These are phyloP conservation scores for Arachnopeziza araneosa DNA, from an alignment of 2,329 filamentous ascomycete species.

Conservation along the genomic window DNA sequence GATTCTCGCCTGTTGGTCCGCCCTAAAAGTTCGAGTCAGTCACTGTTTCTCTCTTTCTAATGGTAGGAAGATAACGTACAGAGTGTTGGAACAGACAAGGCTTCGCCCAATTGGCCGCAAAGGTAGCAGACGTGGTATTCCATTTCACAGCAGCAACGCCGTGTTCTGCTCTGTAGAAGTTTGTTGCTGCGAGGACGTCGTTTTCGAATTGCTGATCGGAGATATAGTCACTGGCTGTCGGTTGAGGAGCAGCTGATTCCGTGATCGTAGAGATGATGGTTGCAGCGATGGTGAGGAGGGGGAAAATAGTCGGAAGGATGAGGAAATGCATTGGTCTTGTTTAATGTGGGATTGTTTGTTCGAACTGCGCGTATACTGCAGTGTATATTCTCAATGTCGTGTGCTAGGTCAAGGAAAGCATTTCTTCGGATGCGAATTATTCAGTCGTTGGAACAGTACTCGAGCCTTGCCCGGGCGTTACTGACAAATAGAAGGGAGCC, in stretches of 20 bases:
- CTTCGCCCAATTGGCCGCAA: constrained; percentile 45
- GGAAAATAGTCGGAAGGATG: not conserved
- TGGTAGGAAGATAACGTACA: constrained; percentile 24
- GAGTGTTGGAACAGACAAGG: constrained; percentile 48
- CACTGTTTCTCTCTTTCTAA: not conserved
- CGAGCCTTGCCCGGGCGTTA: too few species aligned
- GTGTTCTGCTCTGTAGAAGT: constrained; percentile 59
- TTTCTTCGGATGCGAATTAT: too few species aligned
- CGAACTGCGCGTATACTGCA: not conserved
- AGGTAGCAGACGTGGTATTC: constrained; percentile 58
- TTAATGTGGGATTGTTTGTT: not conserved
- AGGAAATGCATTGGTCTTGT: constrained; percentile 1
- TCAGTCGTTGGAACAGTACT: too few species aligned
- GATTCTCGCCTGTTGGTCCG: constrained; percentile 68
- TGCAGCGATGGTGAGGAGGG: not conserved
- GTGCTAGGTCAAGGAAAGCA: too few species aligned
- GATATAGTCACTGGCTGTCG: constrained; percentile 35
- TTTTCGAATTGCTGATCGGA: constrained; percentile 36
- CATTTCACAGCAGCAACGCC: constrained; percentile 53
- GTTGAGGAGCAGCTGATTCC: constrained; percentile 2
- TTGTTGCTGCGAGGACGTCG: constrained; percentile 60
- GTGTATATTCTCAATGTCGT: not conserved
- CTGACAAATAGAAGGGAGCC: too few species aligned
- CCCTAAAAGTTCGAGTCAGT: constrained; percentile 31
- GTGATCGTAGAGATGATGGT: constrained; percentile 39